Conservation (phyloP, 2,329 filamentous ascomycete species). For the Nemania sp. region DNA sequence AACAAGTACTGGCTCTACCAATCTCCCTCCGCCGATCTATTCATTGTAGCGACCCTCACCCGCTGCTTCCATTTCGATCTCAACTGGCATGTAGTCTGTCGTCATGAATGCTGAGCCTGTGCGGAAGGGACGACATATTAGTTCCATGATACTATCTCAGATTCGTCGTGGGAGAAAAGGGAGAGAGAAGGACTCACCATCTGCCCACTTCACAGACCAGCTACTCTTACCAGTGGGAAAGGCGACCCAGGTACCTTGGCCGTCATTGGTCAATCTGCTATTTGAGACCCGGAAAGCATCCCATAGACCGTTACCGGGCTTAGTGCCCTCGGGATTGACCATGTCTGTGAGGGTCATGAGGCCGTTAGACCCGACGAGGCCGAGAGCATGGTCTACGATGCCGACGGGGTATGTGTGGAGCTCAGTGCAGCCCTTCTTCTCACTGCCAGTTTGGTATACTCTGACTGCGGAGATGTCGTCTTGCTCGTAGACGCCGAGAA, state of each 20-base stretch:
- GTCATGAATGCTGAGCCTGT: conserved; percentile 48
- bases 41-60: conserved; percentile 44
- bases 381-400: conserved; percentile 54
- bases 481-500: conserved; percentile 51
- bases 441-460: conserved; percentile 50
- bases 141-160: not conserved
- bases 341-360: conserved; percentile 53
- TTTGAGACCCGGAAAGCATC: conserved; percentile 50
- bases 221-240: conserved; percentile 46
- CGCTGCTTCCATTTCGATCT: conserved; percentile 50
- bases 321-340: conserved; percentile 47
- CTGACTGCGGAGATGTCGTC: conserved; percentile 40
- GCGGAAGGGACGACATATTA: conserved; percentile 18
- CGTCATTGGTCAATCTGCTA: conserved; percentile 44
- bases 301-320: conserved; percentile 51
- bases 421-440: conserved; percentile 48
- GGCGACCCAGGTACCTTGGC: conserved; percentile 51
- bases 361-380: conserved; percentile 52
- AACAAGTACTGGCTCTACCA: conserved; percentile 9
- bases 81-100: conserved; percentile 51
- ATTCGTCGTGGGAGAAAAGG: not conserved
- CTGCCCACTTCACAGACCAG: conserved; percentile 55
- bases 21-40: conserved; percentile 28
- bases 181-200: conserved; percentile 49
- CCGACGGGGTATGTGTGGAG: conserved; percentile 55